Conservation (phyloP, 768 basidiomycete genomes). For the Boletales sp. region DNA sequence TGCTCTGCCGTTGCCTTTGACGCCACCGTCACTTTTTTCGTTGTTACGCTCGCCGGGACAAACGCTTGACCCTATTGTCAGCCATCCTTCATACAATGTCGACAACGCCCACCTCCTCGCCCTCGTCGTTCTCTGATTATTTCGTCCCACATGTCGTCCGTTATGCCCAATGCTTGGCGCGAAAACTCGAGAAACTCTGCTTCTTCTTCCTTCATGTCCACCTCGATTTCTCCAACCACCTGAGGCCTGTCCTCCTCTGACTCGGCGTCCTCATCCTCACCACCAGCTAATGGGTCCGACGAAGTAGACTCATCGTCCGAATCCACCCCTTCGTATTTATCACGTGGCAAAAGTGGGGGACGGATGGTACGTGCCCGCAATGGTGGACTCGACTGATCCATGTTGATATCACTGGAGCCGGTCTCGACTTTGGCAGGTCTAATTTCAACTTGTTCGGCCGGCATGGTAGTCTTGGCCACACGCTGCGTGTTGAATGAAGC, state of each 20-base stretch:
- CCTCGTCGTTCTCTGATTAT: constrained; percentile 76
- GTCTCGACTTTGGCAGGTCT: constrained; percentile 6
- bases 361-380: constrained; percentile 49
- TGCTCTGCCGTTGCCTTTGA: constrained; percentile 9
- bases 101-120: constrained; percentile 67
- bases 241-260: constrained; percentile 81
- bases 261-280: constrained; percentile 49
- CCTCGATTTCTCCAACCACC: constrained; percentile 78
- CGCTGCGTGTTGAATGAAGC: constrained; percentile 72
- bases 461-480: constrained; percentile 45
- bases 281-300: constrained; percentile 42
- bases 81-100: neutral
- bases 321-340: constrained; percentile 88
- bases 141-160: constrained; percentile 83
- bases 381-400: constrained; percentile 10
- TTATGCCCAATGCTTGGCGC: constrained; percentile 85
- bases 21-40: constrained; percentile 1
- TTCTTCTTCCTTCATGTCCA: constrained; percentile 91
- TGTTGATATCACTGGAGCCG: constrained; percentile 3
- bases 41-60: constrained; percentile 38
- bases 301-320: constrained; percentile 86
- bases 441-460: constrained; percentile 38
- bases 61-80: constrained; percentile 45
- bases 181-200: constrained; percentile 96
- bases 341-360: constrained; percentile 75